Base-by-base conservation (phyloP, 495 filamentous ascomycete species). In the Penicillium mononematosum region DNA sequence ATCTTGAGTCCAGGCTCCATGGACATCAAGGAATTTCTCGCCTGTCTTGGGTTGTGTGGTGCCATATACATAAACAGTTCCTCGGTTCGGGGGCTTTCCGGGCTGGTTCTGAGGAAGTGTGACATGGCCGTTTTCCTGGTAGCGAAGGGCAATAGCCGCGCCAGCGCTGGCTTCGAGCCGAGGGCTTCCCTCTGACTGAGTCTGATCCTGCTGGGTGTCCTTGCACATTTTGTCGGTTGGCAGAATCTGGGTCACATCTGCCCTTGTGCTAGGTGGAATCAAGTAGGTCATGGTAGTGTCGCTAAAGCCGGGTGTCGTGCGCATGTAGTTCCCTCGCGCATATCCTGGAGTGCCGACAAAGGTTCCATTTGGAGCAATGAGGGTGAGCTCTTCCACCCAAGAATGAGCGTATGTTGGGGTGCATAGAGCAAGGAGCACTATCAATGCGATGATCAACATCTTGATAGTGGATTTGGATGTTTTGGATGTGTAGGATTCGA, bases 81-180 rank as follows among this genome's bases (percentile, higher is more conserved):
- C 92, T 19, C 85, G 81, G 41, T 88, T 86, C 55, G 76, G 48
- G 0, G 89, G 89, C 67, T 91, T 89, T 14, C 78, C 78, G 0
- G 65, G 67, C 24, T 83, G 80, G 45, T 80, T 80, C 27, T 78
- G 65, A 6, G 87, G 83, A 0, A 85, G 74, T 1, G 85, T 89
- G 54, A 94, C 88, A 71, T 97, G 92, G 16, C 92, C 92, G 64
- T 97, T 97, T 61, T 97, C 92, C 48, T 83, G 78, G 70, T 90
- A 94, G 19, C 81, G 77, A 51, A 96, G 71, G 20, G 92, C 88
- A 50, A 95, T 78, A 41, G 81, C 80, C 55, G 83, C 81, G 32
- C 90, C 88, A 8, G 88, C 77, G 20, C 79, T 75, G 22, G 87
- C 89, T 55, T 84, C 68, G 12, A 95, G 80, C 59, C 83, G 81